Evolutionary conservation across 2,329 filamentous ascomycete species (phyloP).

Genomic region (Biscogniauxia sp.): DNA sequence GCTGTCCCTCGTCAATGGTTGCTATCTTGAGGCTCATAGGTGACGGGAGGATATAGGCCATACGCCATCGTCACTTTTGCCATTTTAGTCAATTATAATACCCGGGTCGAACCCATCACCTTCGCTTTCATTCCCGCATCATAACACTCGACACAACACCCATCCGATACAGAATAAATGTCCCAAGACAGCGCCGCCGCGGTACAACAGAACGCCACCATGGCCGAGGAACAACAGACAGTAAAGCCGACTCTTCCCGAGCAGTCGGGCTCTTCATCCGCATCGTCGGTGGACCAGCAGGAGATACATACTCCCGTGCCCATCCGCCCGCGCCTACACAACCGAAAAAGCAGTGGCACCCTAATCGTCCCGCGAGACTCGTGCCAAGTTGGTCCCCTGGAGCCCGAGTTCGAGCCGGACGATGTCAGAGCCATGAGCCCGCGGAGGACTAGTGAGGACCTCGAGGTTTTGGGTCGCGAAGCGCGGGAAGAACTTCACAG

Average conservation of each 20-base stretch:
- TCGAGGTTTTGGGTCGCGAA: conserved; percentile 82
- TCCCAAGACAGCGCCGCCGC: background rate
- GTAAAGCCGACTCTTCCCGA: conserved; percentile 26
- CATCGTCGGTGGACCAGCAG: conserved; percentile 27
- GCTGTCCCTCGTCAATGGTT: conserved; percentile 17
- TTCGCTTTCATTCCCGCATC: conserved; percentile 12
- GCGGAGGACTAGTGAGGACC: conserved; percentile 82
- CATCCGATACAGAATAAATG: background rate
- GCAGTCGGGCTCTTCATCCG: conserved; percentile 31
- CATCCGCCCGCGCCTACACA: conserved; percentile 65
- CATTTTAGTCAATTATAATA: background rate
- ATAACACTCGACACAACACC: conserved; percentile 6
- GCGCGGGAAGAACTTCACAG: conserved; percentile 65
- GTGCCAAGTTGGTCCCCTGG: conserved; percentile 67
- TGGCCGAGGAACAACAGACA: conserved; percentile 22
- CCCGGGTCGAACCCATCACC: conserved; percentile 1
- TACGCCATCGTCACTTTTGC: background rate
- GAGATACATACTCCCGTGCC: conserved; percentile 51
- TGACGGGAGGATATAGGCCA: conserved; percentile 23
- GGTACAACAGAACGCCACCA: conserved; percentile 15
- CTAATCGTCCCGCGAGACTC: conserved; percentile 79
- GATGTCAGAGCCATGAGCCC: conserved; percentile 96
- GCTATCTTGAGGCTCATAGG: conserved; percentile 14
- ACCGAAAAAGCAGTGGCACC: conserved; percentile 76
- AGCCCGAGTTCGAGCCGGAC: conserved; percentile 76